Evolutionary conservation across 169 alveolate species (phyloP).

Genomic region (Babesia bovis): DNA sequence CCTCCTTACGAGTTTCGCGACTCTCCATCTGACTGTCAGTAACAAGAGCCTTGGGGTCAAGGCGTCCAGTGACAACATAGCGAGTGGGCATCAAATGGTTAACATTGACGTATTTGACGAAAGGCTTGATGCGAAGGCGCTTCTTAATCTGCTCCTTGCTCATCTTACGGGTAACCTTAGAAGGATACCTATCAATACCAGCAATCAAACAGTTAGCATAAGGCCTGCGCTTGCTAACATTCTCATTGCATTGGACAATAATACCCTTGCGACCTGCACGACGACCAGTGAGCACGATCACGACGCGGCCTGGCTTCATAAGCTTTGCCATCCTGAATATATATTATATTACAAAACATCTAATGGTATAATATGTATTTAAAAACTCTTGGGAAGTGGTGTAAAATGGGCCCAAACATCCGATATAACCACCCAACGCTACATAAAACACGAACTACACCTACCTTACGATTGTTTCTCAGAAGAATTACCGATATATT

Average conservation of each 20-base stretch:
- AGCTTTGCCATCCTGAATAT: slow-evolving; percentile 74
- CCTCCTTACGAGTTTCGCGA: slow-evolving; percentile 56
- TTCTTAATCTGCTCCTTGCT: slow-evolving; percentile 89
- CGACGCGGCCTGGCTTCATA: slow-evolving; percentile 96
- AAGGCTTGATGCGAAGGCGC: slow-evolving; percentile 92
- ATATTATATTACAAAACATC: neutral
- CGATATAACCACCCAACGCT: too few species aligned
- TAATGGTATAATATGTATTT: neutral
- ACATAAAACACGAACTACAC: too few species aligned
- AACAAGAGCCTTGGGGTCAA: slow-evolving; percentile 69
- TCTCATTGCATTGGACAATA: slow-evolving; percentile 92
- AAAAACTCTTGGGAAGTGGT: too few species aligned
- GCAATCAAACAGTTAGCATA: slow-evolving; percentile 95
- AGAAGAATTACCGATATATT: slow-evolving; percentile 9
- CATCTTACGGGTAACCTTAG: slow-evolving; percentile 91
- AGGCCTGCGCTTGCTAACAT: slow-evolving; percentile 92
- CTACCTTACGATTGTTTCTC: slow-evolving; percentile 14
- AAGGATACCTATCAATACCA: slow-evolving; percentile 96
- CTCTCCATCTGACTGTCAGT: slow-evolving; percentile 67
- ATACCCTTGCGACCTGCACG: slow-evolving; percentile 99
- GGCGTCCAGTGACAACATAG: slow-evolving; percentile 59
- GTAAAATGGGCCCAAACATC: too few species aligned
- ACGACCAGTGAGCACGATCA: slow-evolving; percentile 95
- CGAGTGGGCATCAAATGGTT: slow-evolving; percentile 99
- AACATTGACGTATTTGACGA: slow-evolving; percentile 94